Conservation (phyloP, 2,329 filamentous ascomycete genomes). For the Moelleriella libera region DNA sequence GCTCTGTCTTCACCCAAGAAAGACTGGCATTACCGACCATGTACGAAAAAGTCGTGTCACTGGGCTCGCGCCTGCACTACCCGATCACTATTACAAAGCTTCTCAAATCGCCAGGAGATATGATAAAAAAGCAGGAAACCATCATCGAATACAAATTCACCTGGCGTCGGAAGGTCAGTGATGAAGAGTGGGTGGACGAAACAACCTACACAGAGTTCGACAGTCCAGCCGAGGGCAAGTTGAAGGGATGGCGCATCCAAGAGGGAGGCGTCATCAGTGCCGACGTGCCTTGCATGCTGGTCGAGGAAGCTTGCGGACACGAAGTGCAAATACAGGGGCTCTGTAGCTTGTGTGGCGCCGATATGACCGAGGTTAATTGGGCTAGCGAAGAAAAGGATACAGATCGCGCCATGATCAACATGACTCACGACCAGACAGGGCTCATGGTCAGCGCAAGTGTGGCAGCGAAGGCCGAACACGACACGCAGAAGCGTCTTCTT, state of each 20-base stretch:
- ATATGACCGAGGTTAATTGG: conserved; percentile 87
- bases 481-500: conserved; percentile 72
- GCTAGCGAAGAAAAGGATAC: conserved; percentile 67
- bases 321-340: conserved; percentile 83
- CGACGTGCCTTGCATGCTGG: conserved; percentile 50
- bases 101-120: conserved; percentile 60
- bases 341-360: conserved; percentile 84
- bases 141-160: conserved; percentile 82
- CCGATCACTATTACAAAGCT: conserved; percentile 86
- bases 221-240: conserved; percentile 66
- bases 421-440: conserved; percentile 81
- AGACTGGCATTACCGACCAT: conserved; percentile 9
- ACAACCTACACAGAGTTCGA: conserved; percentile 67
- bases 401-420: conserved; percentile 81
- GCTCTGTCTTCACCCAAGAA: too few relatives aligned
- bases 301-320: conserved; percentile 85
- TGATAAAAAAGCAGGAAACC: conserved; percentile 60
- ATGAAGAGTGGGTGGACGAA: conserved; percentile 44
- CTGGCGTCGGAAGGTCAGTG: conserved; percentile 62
- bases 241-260: conserved; percentile 63
- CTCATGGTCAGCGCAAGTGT: conserved; percentile 75
- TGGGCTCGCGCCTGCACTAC: conserved; percentile 62
- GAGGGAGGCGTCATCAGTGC: conserved; percentile 49
- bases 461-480: conserved; percentile 69
- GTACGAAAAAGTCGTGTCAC: conserved; percentile 28